These are phyloP conservation scores for Rhytidiadelphus loreus DNA, from an alignment of 225 moss, liverwort and hornwort genomes.

Conservation along the genomic window DNA sequence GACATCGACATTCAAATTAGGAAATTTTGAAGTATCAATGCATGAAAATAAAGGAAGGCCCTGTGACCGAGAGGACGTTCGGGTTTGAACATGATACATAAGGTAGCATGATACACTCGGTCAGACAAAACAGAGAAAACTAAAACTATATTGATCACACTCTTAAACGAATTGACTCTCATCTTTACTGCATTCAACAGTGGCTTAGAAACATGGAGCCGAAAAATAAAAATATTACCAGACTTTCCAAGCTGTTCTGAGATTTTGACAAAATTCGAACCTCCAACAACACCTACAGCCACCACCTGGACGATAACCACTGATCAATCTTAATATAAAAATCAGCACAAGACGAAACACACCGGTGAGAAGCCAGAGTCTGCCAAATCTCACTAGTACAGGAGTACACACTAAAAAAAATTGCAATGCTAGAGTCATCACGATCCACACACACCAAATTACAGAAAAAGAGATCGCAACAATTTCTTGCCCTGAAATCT, in stretches of 20 bases:
- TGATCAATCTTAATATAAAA: neutral
- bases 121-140: neutral
- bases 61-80: neutral
- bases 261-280: slow-evolving; percentile 89
- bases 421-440: neutral
- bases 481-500: neutral
- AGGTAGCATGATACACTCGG: neutral
- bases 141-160: neutral
- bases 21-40: neutral
- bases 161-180: neutral
- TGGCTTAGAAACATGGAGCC: neutral
- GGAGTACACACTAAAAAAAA: neutral
- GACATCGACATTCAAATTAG: neutral
- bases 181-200: neutral
- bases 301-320: slow-evolving; percentile 41
- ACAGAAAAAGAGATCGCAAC: neutral
- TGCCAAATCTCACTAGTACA: neutral
- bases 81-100: neutral
- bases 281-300: slow-evolving; percentile 83
- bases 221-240: slow-evolving; percentile 9
- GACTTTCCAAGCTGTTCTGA: slow-evolving; percentile 79
- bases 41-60: neutral
- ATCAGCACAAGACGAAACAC: neutral
- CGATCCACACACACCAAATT: neutral
- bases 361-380: neutral